Percentiles rank a stretch among this genome's conserved stretches.
These are phyloP conservation scores for Dactylellina sp. DNA, from an alignment of 2,329 filamentous ascomycete species.

Conservation along the genomic window DNA sequence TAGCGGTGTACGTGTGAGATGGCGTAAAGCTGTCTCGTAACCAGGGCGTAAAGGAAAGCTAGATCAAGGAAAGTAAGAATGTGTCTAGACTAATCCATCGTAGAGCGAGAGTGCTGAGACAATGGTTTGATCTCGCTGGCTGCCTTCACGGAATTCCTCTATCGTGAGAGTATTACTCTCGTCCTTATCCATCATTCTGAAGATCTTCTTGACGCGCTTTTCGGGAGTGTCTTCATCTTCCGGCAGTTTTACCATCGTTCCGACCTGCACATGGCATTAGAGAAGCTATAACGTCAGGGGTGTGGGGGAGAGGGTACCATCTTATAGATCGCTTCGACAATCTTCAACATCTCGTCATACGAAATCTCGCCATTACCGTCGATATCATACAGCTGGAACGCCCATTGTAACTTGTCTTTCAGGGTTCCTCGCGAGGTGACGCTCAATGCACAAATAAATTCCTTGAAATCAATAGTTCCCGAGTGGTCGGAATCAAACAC, in stretches of 20 bases:
- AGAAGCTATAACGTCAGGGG: constrained; percentile 32
- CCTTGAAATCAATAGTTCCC: constrained; percentile 98
- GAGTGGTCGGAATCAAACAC: constrained; percentile 98
- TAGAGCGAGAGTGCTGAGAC: constrained; percentile 96
- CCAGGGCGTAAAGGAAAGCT: neutral
- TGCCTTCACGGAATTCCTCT: constrained; percentile 98
- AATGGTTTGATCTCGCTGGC: constrained; percentile 98
- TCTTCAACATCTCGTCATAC: constrained; percentile 98
- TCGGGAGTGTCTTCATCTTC: constrained; percentile 99
- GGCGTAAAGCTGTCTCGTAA: too few relatives aligned
- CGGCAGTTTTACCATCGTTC: constrained; percentile 98
- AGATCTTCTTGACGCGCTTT: constrained; percentile 98
- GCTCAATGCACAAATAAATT: constrained; percentile 97
- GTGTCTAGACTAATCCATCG: constrained; percentile 83
- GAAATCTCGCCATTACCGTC: constrained; percentile 99
- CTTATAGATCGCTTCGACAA: constrained; percentile 99
- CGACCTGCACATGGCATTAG: constrained; percentile 75
- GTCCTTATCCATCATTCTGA: constrained; percentile 99
- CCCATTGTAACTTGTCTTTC: constrained; percentile 99
- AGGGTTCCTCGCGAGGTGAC: constrained; percentile 97
- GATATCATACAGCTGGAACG: constrained; percentile 98
- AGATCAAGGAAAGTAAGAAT: constrained; percentile 9
- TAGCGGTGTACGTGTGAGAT: constrained; percentile 10
- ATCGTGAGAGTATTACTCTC: constrained; percentile 97
- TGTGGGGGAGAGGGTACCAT: constrained; percentile 74